Evolutionary conservation across 2,329 filamentous ascomycete species (phyloP).

Genomic region (Furcasterigmium furcatum): DNA sequence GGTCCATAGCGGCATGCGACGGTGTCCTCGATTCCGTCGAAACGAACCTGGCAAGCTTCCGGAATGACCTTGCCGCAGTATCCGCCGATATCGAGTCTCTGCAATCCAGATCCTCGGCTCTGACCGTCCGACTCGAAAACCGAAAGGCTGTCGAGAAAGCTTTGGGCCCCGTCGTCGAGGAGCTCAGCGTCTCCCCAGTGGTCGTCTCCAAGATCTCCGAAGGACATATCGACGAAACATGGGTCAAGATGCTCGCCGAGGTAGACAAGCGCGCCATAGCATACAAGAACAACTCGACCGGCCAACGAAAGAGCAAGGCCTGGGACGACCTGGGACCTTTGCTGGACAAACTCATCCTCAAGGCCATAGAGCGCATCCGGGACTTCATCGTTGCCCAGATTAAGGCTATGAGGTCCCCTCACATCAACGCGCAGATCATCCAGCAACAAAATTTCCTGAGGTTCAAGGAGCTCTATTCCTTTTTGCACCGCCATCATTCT

Average conservation of each 20-base stretch:
- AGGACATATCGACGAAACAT: conserved; percentile 84
- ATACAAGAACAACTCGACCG: conserved; percentile 65
- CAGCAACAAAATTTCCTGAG: conserved; percentile 88
- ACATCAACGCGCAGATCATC: conserved; percentile 95
- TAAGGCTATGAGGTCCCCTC: conserved; percentile 87
- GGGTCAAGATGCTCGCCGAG: conserved; percentile 79
- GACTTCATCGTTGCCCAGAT: conserved; percentile 95
- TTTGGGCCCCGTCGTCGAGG: conserved; percentile 84
- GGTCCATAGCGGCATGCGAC: conserved; percentile 86
- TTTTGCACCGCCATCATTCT: conserved; percentile 78
- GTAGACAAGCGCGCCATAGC: conserved; percentile 74
- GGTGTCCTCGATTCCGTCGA: conserved; percentile 92
- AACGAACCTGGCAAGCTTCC: conserved; percentile 86
- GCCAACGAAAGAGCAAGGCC: conserved; percentile 66
- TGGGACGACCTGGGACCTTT: conserved; percentile 81
- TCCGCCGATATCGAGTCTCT: conserved; percentile 94
- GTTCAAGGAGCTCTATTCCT: conserved; percentile 85
- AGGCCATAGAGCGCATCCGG: conserved; percentile 83
- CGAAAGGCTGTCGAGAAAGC: conserved; percentile 85
- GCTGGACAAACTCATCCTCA: conserved; percentile 77
- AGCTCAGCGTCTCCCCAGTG: conserved; percentile 81
- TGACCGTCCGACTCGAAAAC: conserved; percentile 86
- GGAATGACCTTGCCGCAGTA: conserved; percentile 86
- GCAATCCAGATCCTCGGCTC: conserved; percentile 77
- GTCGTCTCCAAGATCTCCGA: conserved; percentile 84